A percentile compares a stretch with the other conserved stretches of the same genome.
Evolutionary conservation across 2,329 filamentous ascomycete species (phyloP).

Genomic region (Coleophoma crateriformis): DNA sequence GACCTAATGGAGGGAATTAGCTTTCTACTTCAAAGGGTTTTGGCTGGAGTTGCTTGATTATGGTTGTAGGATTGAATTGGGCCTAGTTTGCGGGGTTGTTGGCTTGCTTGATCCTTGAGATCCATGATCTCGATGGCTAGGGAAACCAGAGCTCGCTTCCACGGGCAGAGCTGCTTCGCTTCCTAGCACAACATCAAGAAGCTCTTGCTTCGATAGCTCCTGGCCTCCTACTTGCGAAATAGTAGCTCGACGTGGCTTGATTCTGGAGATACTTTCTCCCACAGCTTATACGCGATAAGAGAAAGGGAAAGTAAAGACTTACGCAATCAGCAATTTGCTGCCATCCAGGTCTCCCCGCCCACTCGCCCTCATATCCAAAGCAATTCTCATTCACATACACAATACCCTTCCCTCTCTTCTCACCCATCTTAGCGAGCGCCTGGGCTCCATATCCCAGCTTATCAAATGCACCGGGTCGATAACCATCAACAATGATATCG

Average conservation of each 20-base stretch:
- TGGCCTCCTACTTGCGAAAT: too few relatives aligned
- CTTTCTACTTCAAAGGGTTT: too few relatives aligned
- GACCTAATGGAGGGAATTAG: slow-evolving; percentile 1
- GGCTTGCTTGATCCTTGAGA: neutral
- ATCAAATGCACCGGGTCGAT: slow-evolving; percentile 57
- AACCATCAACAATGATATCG: slow-evolving; percentile 63
- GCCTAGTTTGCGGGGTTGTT: neutral
- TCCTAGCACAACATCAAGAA: too few relatives aligned
- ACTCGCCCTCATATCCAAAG: slow-evolving; percentile 59
- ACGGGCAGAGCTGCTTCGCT: too few relatives aligned
- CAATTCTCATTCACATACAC: slow-evolving; percentile 67
- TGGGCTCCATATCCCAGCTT: slow-evolving; percentile 55
- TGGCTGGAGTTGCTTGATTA: neutral
- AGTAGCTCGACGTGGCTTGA: too few relatives aligned
- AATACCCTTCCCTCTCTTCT: slow-evolving; percentile 45
- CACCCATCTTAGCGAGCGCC: slow-evolving; percentile 44
- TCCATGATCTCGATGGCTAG: too few relatives aligned
- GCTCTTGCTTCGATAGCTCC: too few relatives aligned
- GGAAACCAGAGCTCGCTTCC: too few relatives aligned
- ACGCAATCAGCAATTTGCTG: slow-evolving; percentile 65
- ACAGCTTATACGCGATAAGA: neutral
- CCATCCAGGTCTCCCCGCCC: slow-evolving; percentile 60
- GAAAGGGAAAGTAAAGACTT: slow-evolving; percentile 2
- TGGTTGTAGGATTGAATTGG: neutral
- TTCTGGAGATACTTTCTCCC: too few relatives aligned